These are phyloP conservation scores for Warburgia ugandensis DNA, from an alignment of 164 flowering plant genomes.

Conservation along the genomic window DNA sequence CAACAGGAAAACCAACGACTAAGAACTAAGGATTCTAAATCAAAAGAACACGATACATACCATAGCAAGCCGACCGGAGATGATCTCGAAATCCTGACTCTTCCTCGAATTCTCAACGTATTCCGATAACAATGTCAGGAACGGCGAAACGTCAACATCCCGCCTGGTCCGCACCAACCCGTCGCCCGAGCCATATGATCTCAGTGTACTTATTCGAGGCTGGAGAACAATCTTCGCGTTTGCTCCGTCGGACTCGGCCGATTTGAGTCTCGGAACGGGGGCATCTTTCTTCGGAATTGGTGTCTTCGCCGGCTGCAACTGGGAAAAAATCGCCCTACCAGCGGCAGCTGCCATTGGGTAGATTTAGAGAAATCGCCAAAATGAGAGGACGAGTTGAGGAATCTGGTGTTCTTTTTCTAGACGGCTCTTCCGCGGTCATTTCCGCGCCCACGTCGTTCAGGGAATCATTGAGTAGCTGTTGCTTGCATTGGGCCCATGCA, in stretches of 20 bases:
- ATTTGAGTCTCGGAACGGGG: conserved; percentile 3
- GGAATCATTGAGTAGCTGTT: too few relatives aligned
- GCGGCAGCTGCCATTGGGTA: conserved; percentile 18
- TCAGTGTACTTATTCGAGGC: conserved; percentile 70
- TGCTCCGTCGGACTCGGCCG: conserved; percentile 11
- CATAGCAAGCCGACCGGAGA: conserved; percentile 91
- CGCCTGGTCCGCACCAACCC: conserved; percentile 26
- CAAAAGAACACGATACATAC: conserved; percentile 22
- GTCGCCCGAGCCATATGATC: conserved; percentile 60
- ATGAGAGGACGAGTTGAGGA: too few relatives aligned
- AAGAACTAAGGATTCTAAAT: background rate
- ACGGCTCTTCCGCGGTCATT: too few relatives aligned
- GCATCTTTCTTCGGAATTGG: conserved; percentile 9
- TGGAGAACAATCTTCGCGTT: conserved; percentile 53
- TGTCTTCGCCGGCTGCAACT: conserved; percentile 14
- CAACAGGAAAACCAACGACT: background rate
- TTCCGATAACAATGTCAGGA: conserved; percentile 62
- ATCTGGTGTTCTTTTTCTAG: too few relatives aligned
- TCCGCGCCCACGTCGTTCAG: too few relatives aligned
- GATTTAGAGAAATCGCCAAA: too few relatives aligned
- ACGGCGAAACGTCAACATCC: conserved; percentile 43
- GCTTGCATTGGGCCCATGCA: too few relatives aligned
- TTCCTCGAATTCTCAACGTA: conserved; percentile 78
- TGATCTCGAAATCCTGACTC: conserved; percentile 78
- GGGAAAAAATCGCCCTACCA: conserved; percentile 28